Evolutionary conservation across 1,284 basidiomycete species (phyloP), one percentile per base, ranked within the genome.

Genomic region (Amylostereum chailletii): DNA sequence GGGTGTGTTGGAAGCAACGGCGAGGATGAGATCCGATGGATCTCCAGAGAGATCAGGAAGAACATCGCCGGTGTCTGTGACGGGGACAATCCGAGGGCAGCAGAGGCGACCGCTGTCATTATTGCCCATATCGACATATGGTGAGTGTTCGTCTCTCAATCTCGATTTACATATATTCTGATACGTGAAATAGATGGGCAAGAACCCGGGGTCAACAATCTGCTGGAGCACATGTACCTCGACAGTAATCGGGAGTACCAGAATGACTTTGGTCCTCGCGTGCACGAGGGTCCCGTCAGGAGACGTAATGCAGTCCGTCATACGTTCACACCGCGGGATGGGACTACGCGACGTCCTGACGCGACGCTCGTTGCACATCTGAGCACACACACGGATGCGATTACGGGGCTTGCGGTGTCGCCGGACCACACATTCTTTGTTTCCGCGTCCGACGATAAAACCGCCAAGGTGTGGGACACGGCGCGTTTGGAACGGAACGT

Each of bases 361-460:
- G 86, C 88, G 0, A 85, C 77, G 0, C 77, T 95, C 53, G 81
- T 96, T 46, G 85, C 88, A 0, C 87, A 95, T 63, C 75, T 95
- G n/a, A 78, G 79, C 26, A 90, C 91, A 6, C 94, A 97, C 60
- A 79, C 81, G 0, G 87, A 85, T 11, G 74, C 81, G 1, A 74
- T 99, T 52, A 92, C 86, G 1, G 78, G 83, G 1, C 71, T 99
- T 11, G 86, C 86, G 0, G 89, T 95, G 7, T 87, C 95, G 1
- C 92, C 94, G 0, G 96, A 99, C 62, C 92, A 96, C 55, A 70
- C 85, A 55, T 99, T 97, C 72, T 98, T 99, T 59, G 86, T 92
- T 1, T 89, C 94, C 0, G 79, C 84, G 0, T 94, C 92, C 1
- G 83, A 89, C 55, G 93, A 96, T 61, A 83, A 84, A 55, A 86